Base-by-base conservation (phyloP, 305 asterid species). In the Fraxinus floribunda region DNA sequence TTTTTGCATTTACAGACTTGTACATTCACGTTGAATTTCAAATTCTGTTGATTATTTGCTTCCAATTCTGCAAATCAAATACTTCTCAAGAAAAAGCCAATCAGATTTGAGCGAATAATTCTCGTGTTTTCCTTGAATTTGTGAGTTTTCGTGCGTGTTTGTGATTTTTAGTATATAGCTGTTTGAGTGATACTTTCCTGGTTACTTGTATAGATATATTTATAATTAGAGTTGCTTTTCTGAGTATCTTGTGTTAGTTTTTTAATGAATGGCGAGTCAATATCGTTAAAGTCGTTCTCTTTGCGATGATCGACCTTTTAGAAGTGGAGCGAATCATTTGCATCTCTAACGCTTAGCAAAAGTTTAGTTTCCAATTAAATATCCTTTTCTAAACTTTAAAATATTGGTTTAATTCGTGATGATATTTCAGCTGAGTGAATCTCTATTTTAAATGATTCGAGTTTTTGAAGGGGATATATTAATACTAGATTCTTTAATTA, bases 1-100 rank as follows among this genome's bases (percentile, higher is more conserved):
- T 10, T 13, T 29, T 82, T 81, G 80, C 86, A 52, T 29, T 73
- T 79, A 36, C 88, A 84, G 86, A 87, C 85, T 87, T 86, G 89
- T 83, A 82, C 78, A 77, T 81, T 73, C 86, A 8, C 7, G 8
- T 26, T 36, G 11, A n/a, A n/a, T 75, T 82, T 82, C 41, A 36
- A 32, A 57, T 39, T 75, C 78, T 76, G 75, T 72, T 78, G 4
- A 55, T 30, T 64, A 38, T 3, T 77, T 32, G 70, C 82, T 49
- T 78, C 72, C 82, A 55, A 22, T 74, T 78, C 30, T 57, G 29
- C 36, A 44, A 29, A 18, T 79, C 57, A 18, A 76, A 60, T 71
- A 71, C 75, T 74, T 81, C 83, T 83, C 76, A 75, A 64, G 78
- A 29, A 4, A 72, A 16, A 75, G 73, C 79, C 78, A 76, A 57